Evolutionary conservation across 495 filamentous ascomycete genomes (phyloP), one percentile per base, ranked within the genome.

Genomic region (Penicillium lagena): DNA sequence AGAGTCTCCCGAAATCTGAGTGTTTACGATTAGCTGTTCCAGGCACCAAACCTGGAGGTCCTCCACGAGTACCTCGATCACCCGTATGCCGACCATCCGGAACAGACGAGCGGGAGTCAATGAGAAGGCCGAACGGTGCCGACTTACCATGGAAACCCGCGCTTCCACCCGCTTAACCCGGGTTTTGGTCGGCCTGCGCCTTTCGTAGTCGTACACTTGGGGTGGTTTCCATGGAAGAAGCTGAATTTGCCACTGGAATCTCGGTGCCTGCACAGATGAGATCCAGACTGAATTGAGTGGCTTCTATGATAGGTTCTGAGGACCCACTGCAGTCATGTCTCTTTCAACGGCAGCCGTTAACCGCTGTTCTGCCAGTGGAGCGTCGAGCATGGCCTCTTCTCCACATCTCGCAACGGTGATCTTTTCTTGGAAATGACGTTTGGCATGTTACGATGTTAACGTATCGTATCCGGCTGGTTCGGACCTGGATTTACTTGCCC

Each of bases 391-490:
- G 35, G 39, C 37, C 29, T 12, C 27, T 45, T 54, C 50, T 54
- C 48, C 47, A 51, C 51, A 49, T 14, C 38, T 49, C 35, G 22
- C 22, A 22, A 22, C 22, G 6, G 22, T 22, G 4, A 22, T 22
- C 22, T 22, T 22, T 22, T 22, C 22, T 22, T 22, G 22, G 22
- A 22, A 22, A 59, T 59, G 56, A 59, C 56, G 56, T 59, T 30
- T 47, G 33, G 10, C 12, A n/a, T 43, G 32, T 34, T 12, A 35
- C 30, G 36, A 28, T 45, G 56, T 42, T 54, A 39, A 30, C 37
- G 12, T 44, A 17, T 57, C 37, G 12, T 44, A 17, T 57, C 50
- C 56, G 54, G 37, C 56, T 54, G 56, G 56, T 42, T 51, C 47
- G 56, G 50, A 35, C 34, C 39, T 39, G 37, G 17, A 8, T 10